These are phyloP conservation scores for Hypocreales sp. DNA, from an alignment of 2,329 filamentous ascomycete genomes.

Conservation along the genomic window DNA sequence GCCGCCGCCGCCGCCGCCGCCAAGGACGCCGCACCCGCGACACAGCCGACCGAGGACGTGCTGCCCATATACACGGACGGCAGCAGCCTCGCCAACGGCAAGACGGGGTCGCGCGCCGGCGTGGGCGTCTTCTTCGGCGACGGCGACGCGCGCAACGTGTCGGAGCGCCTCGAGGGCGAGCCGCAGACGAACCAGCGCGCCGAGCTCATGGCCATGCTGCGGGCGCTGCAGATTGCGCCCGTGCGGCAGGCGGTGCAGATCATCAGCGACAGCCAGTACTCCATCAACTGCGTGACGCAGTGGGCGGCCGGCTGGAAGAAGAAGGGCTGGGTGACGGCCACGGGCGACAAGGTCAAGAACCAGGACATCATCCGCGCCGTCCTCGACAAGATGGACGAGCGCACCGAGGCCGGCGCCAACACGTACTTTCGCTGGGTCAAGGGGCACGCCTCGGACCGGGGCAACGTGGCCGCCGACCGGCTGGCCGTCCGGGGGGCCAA, in stretches of 20 bases:
- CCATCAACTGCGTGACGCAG: constrained; percentile 73
- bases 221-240: constrained; percentile 64
- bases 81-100: constrained; percentile 43
- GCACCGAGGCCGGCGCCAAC: constrained; percentile 39
- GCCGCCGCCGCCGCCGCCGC: constrained; percentile 10
- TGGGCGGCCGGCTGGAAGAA: constrained; percentile 70
- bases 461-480: constrained; percentile 68
- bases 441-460: constrained; percentile 57
- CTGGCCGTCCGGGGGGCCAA: constrained; percentile 45
- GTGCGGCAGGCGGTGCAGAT: constrained; percentile 56
- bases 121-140: constrained; percentile 49
- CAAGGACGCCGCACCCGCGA: constrained; percentile 11
- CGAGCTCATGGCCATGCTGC: constrained; percentile 78
- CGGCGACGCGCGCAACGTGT: constrained; percentile 46
- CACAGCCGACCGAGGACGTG: constrained; percentile 8
- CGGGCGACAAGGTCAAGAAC: constrained; percentile 65
- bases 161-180: constrained; percentile 57
- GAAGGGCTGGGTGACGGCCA: constrained; percentile 62
- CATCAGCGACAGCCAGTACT: constrained; percentile 78
- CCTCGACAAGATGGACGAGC: constrained; percentile 53
- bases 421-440: constrained; percentile 82
- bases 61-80: constrained; percentile 45
- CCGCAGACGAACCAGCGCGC: constrained; percentile 89
- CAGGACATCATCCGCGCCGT: constrained; percentile 68
- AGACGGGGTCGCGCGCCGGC: constrained; percentile 36